Evolutionary conservation across 257 asterid genomes (phyloP).

Genomic region (Thymus mandschuricus): DNA sequence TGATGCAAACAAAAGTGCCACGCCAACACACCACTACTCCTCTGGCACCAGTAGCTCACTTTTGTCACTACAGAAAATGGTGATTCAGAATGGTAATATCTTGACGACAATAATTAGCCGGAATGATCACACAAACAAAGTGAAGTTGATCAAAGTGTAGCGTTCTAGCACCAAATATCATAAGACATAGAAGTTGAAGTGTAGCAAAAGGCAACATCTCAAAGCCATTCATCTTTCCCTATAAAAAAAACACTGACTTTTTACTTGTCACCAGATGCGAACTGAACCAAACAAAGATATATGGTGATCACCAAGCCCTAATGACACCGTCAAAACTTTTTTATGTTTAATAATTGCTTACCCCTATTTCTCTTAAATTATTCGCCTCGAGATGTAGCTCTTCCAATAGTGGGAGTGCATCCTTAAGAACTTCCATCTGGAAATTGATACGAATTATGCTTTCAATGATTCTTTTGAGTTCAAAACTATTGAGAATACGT

Average conservation of each 20-base stretch:
- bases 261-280: not conserved
- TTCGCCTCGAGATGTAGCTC: slow-evolving; percentile 96
- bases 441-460: slow-evolving; percentile 27
- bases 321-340: slow-evolving; percentile 6
- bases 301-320: not conserved
- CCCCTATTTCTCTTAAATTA: slow-evolving; percentile 65
- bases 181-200: not conserved
- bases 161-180: not conserved
- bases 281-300: slow-evolving; percentile 10
- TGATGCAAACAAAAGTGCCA: not conserved
- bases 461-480: slow-evolving; percentile 17
- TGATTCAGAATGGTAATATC: not conserved
- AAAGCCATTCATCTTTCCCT: not conserved
- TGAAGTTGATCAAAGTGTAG: not conserved
- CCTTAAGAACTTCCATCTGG: slow-evolving; percentile 84
- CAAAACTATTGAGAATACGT: slow-evolving; percentile 12
- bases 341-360: slow-evolving; percentile 34
- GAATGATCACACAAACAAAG: not conserved
- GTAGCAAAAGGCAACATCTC: slow-evolving; percentile 6
- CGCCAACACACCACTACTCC: not conserved
- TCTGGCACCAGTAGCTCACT: not conserved
- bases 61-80: not conserved
- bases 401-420: slow-evolving; percentile 63
- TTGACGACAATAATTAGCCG: not conserved
- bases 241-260: not conserved